phyloP scores from a whole-genome alignment of 805 yeast genomes.

The Kockiozyma suomiensis region DNA sequence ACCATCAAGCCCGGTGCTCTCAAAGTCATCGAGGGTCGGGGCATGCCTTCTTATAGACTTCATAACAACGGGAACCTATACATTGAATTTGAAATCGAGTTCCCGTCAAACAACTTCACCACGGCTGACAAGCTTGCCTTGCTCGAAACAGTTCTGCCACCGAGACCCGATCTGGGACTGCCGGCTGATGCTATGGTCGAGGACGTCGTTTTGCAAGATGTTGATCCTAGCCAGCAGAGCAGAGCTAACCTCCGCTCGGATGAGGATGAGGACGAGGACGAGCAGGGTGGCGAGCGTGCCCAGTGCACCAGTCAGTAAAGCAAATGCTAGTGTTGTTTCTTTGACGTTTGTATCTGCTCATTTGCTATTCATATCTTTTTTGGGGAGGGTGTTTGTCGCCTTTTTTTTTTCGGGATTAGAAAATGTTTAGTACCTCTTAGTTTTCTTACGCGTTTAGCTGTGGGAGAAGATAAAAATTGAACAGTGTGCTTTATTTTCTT shows the following conservation, averaged over 20 bases:
- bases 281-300: constrained; percentile 70
- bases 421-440: no score
- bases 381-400: neutral
- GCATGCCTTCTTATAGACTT: constrained; percentile 93
- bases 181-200: constrained; percentile 79
- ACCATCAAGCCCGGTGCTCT: constrained; percentile 80
- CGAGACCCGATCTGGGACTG: constrained; percentile 61
- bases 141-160: constrained; percentile 77
- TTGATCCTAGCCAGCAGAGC: constrained; percentile 64
- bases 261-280: constrained; percentile 60
- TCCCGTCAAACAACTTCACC: constrained; percentile 78
- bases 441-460: no score
- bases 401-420: neutral
- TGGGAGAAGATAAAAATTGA: no score
- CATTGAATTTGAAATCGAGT: constrained; percentile 81
- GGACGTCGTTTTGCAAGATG: constrained; percentile 72
- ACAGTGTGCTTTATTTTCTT: neutral
- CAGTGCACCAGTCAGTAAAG: constrained; percentile 91
- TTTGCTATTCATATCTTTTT: neutral
- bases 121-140: constrained; percentile 65
- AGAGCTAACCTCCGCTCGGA: constrained; percentile 42
- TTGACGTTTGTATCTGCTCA: neutral
- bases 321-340: neutral
- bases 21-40: constrained; percentile 86
- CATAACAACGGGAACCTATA: constrained; percentile 89